Evolutionary conservation across 176 grass and related monocot genomes (phyloP), one percentile per base, ranked within the genome.

Genomic region (Carex pumila): DNA sequence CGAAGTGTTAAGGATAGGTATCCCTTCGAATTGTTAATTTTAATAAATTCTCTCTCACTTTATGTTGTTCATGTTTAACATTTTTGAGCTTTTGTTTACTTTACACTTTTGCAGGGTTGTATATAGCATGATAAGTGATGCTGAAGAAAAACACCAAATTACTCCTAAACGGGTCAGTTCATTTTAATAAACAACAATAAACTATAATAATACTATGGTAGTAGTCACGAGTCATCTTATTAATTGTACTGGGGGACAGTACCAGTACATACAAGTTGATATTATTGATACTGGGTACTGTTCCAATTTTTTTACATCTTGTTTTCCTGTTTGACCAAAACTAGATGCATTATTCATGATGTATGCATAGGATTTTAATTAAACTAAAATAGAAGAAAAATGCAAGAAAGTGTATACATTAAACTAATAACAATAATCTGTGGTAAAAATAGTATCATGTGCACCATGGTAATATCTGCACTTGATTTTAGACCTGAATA

Each of bases 1-100:
- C 83, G 88, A 39, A 98, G 92, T 70, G 89, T 99, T 56, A 99
- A 99, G 87, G 96, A 99, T 64, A 93, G 96, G 91, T 95, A 88
- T 34, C 12, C 30, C 73, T 45, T 85, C 58, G 19, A 32, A 34
- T 49, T 63, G 3, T 53, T 74, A 55, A 66, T 67, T 22, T 52
- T n/a, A 5, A n/a, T 22, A 65, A 84, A 17, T 0, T 77, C 85
- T 82, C 17, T 87, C 50, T 14, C 29, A 37, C 12, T 52, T 57
- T 57, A 77, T 77, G 22, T 57, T 34, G 13, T 56, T 34, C 73
- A 55, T 77, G 73, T 56, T 17, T 78, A 78, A 34, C 25, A 56
- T 34, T 57, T 22, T 78, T 78, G 6, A 56, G 22, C 72, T 55
- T 57, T 25, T 88, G 89, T 57, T 80, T 83, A 36, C 29, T 12